phyloP scores from a whole-genome alignment of 352 stramenopile species.

The Globisporangium solare region DNA sequence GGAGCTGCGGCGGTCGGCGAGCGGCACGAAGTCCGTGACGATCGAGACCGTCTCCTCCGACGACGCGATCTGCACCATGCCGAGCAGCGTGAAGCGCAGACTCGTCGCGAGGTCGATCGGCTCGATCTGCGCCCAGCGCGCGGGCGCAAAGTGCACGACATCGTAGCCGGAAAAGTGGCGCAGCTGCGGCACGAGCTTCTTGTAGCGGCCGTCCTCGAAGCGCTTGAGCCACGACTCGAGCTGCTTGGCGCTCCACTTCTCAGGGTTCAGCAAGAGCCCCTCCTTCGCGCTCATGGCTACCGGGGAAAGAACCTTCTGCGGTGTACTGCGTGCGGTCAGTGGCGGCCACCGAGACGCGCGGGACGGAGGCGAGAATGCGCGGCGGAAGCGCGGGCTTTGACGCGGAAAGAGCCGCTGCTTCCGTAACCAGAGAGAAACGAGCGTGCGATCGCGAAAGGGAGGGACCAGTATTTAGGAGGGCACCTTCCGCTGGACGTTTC shows the following conservation, averaged over 20 bases:
- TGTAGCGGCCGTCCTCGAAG: conserved; percentile 75
- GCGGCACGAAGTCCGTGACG: conserved; percentile 73
- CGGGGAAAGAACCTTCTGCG: conserved; percentile 19
- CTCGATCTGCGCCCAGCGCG: conserved; percentile 51
- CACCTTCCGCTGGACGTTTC: conserved; percentile 1
- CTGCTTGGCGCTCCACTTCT: conserved; percentile 76
- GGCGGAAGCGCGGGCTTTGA: not conserved
- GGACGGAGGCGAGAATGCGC: too few relatives aligned
- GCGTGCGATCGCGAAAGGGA: too few relatives aligned
- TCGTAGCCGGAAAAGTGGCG: conserved; percentile 59
- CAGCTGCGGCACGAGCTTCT: conserved; percentile 39
- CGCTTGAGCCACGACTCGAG: conserved; percentile 68
- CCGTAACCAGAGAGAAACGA: too few relatives aligned
- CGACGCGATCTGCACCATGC: conserved; percentile 79
- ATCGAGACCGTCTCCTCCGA: conserved; percentile 58
- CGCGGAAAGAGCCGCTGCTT: not conserved
- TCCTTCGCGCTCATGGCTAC: conserved; percentile 93
- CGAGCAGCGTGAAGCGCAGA: conserved; percentile 80
- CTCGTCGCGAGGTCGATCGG: conserved; percentile 67
- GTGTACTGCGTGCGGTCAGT: not conserved
- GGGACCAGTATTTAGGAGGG: conserved; percentile 1
- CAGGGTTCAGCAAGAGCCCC: conserved; percentile 66
- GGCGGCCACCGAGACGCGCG: too few relatives aligned
- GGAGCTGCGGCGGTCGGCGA: conserved; percentile 20
- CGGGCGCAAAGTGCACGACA: conserved; percentile 59